Evolutionary conservation across 768 basidiomycete species (phyloP), one percentile per base, ranked within the genome.

Genomic region (Ramaria sp.): DNA sequence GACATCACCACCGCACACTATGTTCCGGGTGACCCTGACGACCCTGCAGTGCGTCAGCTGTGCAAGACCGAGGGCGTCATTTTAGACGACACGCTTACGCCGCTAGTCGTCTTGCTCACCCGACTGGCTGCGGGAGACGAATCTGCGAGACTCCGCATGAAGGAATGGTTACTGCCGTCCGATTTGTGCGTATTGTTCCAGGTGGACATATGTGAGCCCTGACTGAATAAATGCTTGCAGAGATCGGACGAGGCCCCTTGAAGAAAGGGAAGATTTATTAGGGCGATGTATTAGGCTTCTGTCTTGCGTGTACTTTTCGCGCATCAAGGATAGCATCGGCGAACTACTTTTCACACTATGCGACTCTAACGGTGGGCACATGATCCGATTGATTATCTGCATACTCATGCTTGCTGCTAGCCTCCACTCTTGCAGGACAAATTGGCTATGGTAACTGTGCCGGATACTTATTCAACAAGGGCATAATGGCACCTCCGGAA

Each of bases 381-480:
- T n/a, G 46, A 38, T 49, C 24, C 3, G 31, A 13, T 24, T 15
- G 27, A 3, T 13, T 46, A 31, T 27, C 41, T 3, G n/a, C 15
- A 31, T 49, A 20, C 51, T 47, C 12, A 48, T 37, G 4, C 13
- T n/a, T 20, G 10, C 49, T 7, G 56, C 6, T 65, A 84, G 91
- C 88, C n/a, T 73, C 78, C 5, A 79, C 75, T 0, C 73, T 98
- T 15, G 80, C 82, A n/a, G 78, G 82, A 4, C 79, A 87, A 45
- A 78, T 96, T 53, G 95, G 95, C 7, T 99, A 99, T 63, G 95
- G 95, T 42, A 93, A 93, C 66, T 91, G 93, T 42, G 91, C 93
- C 0, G 96, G 96, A 0, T 88, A 91, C 76, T 76, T 99, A 24
- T 94, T 91, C 73, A 83, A 88, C 66, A 94, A 92, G 65, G 93